Conservation (phyloP, 805 yeast genomes). For the Pichia occidentalis region DNA sequence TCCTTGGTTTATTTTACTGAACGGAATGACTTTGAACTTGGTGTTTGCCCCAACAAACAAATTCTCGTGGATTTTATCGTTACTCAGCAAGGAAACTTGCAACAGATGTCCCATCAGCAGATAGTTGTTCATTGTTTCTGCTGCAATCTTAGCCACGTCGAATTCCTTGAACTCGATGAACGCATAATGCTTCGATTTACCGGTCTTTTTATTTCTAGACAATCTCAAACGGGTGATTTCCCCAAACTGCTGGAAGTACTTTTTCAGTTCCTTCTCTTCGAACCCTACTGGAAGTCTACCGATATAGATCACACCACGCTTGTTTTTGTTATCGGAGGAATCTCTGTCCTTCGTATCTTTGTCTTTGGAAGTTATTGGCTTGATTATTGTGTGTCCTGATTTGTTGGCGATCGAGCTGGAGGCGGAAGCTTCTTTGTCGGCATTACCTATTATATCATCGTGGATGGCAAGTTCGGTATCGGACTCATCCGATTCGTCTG, state of each 20-base stretch:
- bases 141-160: conserved; percentile 81
- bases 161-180: conserved; percentile 72
- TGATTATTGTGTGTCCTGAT: conserved; percentile 21
- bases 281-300: conserved; percentile 93
- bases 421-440: neutral
- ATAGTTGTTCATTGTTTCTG: conserved; percentile 94
- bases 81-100: conserved; percentile 51
- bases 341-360: conserved; percentile 5
- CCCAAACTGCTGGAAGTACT: conserved; percentile 90
- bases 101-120: conserved; percentile 81
- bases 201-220: conserved; percentile 85
- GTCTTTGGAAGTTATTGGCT: conserved; percentile 7
- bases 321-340: conserved; percentile 14
- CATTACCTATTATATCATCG: conserved; percentile 7
- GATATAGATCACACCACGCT: conserved; percentile 71
- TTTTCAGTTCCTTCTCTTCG: conserved; percentile 70
- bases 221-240: conserved; percentile 68
- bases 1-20: conserved; percentile 46
- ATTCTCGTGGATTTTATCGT: conserved; percentile 48
- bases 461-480: conserved; percentile 8
- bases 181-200: conserved; percentile 86
- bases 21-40: conserved; percentile 52
- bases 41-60: conserved; percentile 52
- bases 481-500: conserved; percentile 17
- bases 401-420: conserved; percentile 14